Conservation (phyloP, 306 rosid species). For the Aeschynomene evenia region DNA sequence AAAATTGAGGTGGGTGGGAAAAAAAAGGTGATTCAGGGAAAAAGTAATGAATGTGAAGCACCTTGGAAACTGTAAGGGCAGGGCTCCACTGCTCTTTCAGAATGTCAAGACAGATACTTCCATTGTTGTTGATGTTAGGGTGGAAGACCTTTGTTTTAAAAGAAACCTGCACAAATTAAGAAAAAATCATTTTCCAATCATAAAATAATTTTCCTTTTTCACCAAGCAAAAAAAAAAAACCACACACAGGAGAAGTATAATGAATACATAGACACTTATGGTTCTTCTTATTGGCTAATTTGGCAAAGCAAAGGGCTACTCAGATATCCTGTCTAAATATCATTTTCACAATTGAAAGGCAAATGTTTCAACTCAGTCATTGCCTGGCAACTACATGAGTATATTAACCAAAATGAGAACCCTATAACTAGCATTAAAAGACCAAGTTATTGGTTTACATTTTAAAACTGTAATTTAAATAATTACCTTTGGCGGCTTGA, state of each 20-base stretch:
- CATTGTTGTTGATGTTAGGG: conserved; percentile 44
- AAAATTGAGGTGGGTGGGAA: background rate
- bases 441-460: background rate
- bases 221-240: background rate
- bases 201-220: background rate
- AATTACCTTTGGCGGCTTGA: conserved; percentile 57
- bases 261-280: background rate
- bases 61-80: background rate
- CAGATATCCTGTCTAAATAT: background rate
- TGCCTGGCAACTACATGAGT: background rate
- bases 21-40: background rate
- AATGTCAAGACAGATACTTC: background rate
- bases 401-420: background rate
- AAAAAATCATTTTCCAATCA: background rate
- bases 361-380: background rate
- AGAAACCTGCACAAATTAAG: conserved; percentile 33
- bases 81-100: background rate
- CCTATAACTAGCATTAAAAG: background rate
- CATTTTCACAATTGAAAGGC: background rate
- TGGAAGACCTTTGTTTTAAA: conserved; percentile 43
- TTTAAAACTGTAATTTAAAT: background rate
- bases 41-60: background rate
- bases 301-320: background rate
- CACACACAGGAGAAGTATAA: background rate
- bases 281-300: background rate